Evolutionary conservation across 1,284 basidiomycete genomes (phyloP), one percentile per base, ranked within the genome.

Genomic region (Sanguinoderma infundibulare): DNA sequence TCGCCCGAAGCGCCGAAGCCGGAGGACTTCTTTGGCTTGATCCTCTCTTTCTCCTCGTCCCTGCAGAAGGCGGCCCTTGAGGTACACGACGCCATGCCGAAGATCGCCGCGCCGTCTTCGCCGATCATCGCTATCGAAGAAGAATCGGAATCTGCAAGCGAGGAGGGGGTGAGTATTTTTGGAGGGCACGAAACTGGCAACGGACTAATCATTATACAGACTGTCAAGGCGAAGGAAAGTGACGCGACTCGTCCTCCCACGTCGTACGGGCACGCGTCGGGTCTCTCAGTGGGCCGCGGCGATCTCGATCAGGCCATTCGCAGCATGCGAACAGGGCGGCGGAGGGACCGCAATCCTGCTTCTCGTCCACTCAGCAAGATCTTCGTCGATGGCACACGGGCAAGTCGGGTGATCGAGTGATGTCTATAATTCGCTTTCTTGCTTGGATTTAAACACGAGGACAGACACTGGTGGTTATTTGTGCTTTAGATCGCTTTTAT

Each of bases 1-100:
- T 79, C 83, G 1, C 79, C 84, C 0, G 87, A 89, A 14, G 78
- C 84, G 1, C 81, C 82, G 1, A 93, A 89, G 67, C 84, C 90
- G 0, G 94, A 96, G 69, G 89, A 91, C 62, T 87, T 96, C 70
- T 95, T 96, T 68, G 84, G 82, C 1, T 77, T 90, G 55, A 83
- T 95, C 30, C 78, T 85, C 20, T 84, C 87, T 0, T 96, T 95
- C 74, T 91, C 91, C 0, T 84, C 85, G 0, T 85, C 86, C 3
- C 76, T 94, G 22, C 89, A 94, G 91, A 93, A 92, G 83, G 90
- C 88, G 54, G 87, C 89, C 0, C 72, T 91, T 36, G 91, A 94
- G 60, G 82, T 94, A 15, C 82, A 89, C 67, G 82, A 87, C 54
- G 74, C 81, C 26, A 78, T 85, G 65, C 70, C 71, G 57, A 83